Conservation (phyloP, 2,329 filamentous ascomycete genomes). For the Ophiostoma perfectum region DNA sequence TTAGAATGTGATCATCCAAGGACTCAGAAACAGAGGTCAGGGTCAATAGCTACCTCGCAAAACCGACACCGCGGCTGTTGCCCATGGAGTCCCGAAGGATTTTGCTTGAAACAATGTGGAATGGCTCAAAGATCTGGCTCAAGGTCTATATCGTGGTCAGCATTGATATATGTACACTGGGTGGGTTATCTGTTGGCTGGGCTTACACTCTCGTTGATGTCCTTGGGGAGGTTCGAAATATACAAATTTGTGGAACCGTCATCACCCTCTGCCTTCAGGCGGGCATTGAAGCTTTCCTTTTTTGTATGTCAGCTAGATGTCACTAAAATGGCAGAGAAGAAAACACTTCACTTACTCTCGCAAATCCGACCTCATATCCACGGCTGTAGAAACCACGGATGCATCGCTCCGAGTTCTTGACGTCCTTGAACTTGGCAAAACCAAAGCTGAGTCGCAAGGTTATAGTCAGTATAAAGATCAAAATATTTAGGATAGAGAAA, state of each 20-base stretch:
- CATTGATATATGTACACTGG: not conserved
- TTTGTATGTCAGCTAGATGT: not conserved
- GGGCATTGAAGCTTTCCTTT: constrained; percentile 95
- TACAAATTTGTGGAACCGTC: constrained; percentile 90
- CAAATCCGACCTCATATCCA: constrained; percentile 96
- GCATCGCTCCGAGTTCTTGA: constrained; percentile 85
- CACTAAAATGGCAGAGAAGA: not conserved
- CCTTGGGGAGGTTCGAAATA: constrained; percentile 91
- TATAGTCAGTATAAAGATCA: not conserved
- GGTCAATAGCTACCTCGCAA: constrained; percentile 67
- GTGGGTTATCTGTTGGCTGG: not conserved
- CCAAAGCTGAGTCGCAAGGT: constrained; percentile 63
- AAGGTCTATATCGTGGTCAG: constrained; percentile 55
- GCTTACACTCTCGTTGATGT: constrained; percentile 81
- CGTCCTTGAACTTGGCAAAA: constrained; percentile 90
- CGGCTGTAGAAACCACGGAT: constrained; percentile 92
- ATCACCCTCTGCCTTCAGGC: constrained; percentile 93
- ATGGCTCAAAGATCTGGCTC: constrained; percentile 70
- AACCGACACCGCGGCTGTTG: constrained; percentile 93
- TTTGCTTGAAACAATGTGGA: constrained; percentile 85
- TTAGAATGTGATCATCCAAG: not conserved
- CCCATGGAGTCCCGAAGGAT: constrained; percentile 89
- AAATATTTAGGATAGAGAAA: too few relatives aligned
- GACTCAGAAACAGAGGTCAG: not conserved
- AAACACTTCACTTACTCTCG: constrained; percentile 57